These are phyloP conservation scores for Vigna angularis DNA, from an alignment of 306 rosid species.

Conservation along the genomic window DNA sequence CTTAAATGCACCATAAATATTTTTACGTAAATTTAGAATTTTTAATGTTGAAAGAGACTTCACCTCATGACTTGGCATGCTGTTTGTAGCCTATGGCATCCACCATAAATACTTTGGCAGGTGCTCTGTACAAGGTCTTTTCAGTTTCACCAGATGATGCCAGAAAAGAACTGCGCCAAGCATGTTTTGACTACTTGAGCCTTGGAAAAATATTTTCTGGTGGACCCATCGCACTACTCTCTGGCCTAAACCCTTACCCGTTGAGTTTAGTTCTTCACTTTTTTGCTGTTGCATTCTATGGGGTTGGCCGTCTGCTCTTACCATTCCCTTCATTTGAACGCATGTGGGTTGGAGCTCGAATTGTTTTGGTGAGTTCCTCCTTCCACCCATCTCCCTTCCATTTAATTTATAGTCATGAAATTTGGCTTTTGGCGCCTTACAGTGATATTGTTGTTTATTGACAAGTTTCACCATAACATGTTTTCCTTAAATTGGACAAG, in stretches of 20 bases:
- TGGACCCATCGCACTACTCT: constrained; percentile 64
- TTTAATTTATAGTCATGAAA: background rate
- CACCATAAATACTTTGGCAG: constrained; percentile 71
- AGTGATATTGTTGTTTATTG: background rate
- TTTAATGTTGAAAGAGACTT: background rate
- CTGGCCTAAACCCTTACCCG: constrained; percentile 70
- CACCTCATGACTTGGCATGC: constrained; percentile 14
- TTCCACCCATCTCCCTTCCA: background rate
- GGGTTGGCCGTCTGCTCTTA: constrained; percentile 66
- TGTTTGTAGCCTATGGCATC: constrained; percentile 64
- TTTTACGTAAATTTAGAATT: background rate
- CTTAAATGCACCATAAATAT: background rate
- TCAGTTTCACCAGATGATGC: constrained; percentile 55
- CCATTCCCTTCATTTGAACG: constrained; percentile 72
- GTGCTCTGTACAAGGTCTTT: constrained; percentile 60
- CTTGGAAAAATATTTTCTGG: constrained; percentile 56
- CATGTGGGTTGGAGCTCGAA: constrained; percentile 62
- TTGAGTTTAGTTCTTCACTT: constrained; percentile 69
- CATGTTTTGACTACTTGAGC: constrained; percentile 66
- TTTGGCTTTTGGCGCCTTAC: background rate
- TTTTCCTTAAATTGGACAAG: background rate
- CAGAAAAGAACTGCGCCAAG: constrained; percentile 63
- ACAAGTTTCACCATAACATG: background rate
- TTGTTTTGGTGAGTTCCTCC: constrained; percentile 61
- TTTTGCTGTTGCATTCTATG: constrained; percentile 71